Conservation (phyloP, 768 basidiomycete genomes). For the Asterophora parasitica region DNA sequence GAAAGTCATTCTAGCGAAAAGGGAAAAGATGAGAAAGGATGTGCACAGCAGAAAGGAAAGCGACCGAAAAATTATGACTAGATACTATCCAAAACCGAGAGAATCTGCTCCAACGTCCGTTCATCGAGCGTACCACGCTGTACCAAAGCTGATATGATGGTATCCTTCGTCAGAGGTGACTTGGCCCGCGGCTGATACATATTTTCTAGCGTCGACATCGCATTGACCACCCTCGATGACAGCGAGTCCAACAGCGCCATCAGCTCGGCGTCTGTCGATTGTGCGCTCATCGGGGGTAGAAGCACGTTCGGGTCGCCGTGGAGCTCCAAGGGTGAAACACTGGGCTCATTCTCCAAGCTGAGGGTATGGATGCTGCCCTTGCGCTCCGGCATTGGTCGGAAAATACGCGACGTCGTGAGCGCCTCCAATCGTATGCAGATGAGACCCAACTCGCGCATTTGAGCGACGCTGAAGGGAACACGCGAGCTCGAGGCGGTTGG, state of each 20-base stretch:
- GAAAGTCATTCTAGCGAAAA: constrained; percentile 7
- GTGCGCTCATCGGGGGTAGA: constrained; percentile 64
- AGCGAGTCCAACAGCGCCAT: constrained; percentile 74
- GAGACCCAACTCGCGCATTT: constrained; percentile 68
- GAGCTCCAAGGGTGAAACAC: constrained; percentile 33
- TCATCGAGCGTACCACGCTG: constrained; percentile 38
- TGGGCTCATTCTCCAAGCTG: constrained; percentile 27
- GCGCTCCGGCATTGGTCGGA: constrained; percentile 40
- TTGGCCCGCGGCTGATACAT: constrained; percentile 18
- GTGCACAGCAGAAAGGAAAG: constrained; percentile 7
- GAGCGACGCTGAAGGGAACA: constrained; percentile 66
- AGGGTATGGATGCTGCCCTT: constrained; percentile 40
- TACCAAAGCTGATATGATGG: constrained; percentile 32
- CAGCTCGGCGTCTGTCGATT: constrained; percentile 68
- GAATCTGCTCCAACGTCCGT: constrained; percentile 42
- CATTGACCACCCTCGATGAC: constrained; percentile 72
- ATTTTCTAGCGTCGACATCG: constrained; percentile 37
- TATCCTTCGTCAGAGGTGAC: constrained; percentile 19
- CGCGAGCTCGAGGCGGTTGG: constrained; percentile 39
- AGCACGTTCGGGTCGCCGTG: constrained; percentile 59
- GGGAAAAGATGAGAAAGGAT: not conserved
- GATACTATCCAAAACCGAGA: constrained; percentile 27
- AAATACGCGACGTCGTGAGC: constrained; percentile 57
- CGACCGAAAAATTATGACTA: constrained; percentile 15
- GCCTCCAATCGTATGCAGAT: constrained; percentile 79